Evolutionary conservation across 352 stramenopile genomes (phyloP).

Genomic region (Phytophthora brassicae): DNA sequence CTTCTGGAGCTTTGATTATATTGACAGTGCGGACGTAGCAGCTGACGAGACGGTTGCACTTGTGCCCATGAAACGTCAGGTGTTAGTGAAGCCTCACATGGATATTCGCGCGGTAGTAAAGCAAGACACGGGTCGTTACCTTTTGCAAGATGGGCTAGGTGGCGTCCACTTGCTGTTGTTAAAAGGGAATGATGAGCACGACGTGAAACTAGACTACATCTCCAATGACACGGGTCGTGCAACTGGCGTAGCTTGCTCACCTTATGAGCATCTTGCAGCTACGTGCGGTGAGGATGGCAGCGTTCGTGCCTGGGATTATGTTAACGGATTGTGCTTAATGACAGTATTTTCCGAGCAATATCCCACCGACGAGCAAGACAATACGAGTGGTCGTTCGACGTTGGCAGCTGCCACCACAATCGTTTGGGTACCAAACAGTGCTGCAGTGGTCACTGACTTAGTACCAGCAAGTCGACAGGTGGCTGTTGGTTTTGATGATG

Average conservation of each 20-base stretch:
- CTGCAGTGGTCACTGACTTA: slow-evolving; percentile 42
- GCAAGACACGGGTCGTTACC: slow-evolving; percentile 39
- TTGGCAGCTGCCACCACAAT: slow-evolving; percentile 56
- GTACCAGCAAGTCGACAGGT: slow-evolving; percentile 71
- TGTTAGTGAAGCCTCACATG: slow-evolving; percentile 55
- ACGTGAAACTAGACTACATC: slow-evolving; percentile 59
- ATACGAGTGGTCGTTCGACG: background rate
- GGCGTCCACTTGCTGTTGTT: slow-evolving; percentile 53
- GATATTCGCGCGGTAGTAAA: slow-evolving; percentile 74
- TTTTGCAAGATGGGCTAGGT: slow-evolving; percentile 65
- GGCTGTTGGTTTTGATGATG: slow-evolving; percentile 89
- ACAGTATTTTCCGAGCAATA: slow-evolving; percentile 18
- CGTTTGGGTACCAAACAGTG: slow-evolving; percentile 64
- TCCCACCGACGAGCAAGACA: slow-evolving; percentile 4
- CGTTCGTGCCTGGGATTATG: slow-evolving; percentile 89
- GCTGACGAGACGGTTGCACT: slow-evolving; percentile 79
- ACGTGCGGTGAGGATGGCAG: slow-evolving; percentile 86
- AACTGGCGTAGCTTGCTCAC: slow-evolving; percentile 75
- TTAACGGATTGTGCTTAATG: slow-evolving; percentile 50
- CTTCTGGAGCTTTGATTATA: slow-evolving; percentile 87
- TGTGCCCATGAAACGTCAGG: slow-evolving; percentile 62
- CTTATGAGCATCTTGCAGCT: slow-evolving; percentile 84
- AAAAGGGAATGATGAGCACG: slow-evolving; percentile 36
- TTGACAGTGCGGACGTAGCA: slow-evolving; percentile 86
- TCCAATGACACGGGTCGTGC: slow-evolving; percentile 68